Evolutionary conservation across 352 stramenopile species (phyloP), one percentile per base, ranked within the genome.

Genomic region (Phytophthora fragariaefolia): DNA sequence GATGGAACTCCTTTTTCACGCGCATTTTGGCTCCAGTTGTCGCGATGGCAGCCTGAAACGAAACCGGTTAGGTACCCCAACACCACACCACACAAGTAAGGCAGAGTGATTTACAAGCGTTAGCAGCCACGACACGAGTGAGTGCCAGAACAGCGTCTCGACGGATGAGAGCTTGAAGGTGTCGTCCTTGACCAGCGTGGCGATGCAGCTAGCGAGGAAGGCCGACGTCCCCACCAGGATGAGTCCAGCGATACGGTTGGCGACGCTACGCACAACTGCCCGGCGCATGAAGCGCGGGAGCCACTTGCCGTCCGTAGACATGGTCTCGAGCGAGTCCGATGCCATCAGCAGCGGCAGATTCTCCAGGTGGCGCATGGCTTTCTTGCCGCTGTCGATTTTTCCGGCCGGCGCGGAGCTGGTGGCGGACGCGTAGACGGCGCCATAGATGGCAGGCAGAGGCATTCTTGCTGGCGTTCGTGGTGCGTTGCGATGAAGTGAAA

Each of bases 121-220:
- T 32, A 90, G 54, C 10, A 89, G 4, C 76, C 66, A 88, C 12
- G 79, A 77, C 12, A 87, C 73, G 34, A 84, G 58, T 5, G 77
- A 85, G 13, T 79, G 80, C 82, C 82, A 93, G 58, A 90, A 93
- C 48, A 91, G 67, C 18, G 69, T 82, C 59, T 93, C 82, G 59
- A 89, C 82, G 13, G 76, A 73, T 32, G 80, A 68, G 59, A 93
- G 71, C n/a, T 74, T 76, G 34, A 77, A 69, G 9, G 72, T 68
- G 34, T 71, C 73, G 32, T 78, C 80, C 60, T 90, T 89, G 68
- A 86, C 71, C n/a, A 90, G 68, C 13, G 72, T 77, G 22, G 80
- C 77, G 53, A 90, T 80, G 54, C 86, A 73, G 40, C 82, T 91
- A 58, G 80, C 79, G 42, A 83, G 72, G 54, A 91, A 71, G 13